Percentiles rank a stretch among this genome's conserved stretches.
These are phyloP conservation scores for Suhomyces sp. DNA, from an alignment of 805 yeast species.

Conservation along the genomic window DNA sequence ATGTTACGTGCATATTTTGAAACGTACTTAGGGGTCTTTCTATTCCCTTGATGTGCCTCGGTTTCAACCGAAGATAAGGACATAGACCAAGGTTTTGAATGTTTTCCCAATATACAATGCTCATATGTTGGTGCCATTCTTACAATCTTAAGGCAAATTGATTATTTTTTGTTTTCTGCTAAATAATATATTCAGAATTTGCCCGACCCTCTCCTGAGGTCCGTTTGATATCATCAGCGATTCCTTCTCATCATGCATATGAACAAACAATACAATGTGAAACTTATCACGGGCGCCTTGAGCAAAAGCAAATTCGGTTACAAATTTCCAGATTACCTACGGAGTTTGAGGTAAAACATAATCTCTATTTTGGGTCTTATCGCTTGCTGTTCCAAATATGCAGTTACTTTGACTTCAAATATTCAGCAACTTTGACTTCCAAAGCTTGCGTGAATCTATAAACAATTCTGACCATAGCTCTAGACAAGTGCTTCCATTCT, in stretches of 20 bases:
- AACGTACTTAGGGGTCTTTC: not conserved
- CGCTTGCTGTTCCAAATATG: no score
- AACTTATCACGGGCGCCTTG: not conserved
- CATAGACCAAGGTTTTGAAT: no score
- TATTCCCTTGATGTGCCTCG: not conserved
- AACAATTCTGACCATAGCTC: no score
- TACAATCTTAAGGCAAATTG: not conserved
- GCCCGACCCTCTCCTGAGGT: not conserved
- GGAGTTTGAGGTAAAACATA: not conserved
- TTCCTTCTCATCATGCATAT: not conserved
- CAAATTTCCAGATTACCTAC: not conserved
- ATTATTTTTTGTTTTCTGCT: not conserved
- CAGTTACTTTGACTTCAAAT: no score
- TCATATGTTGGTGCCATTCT: not conserved
- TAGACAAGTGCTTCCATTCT: no score
- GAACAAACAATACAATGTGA: not conserved
- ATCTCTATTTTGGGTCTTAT: not conserved
- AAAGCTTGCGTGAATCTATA: no score
- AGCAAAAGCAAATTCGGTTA: not conserved
- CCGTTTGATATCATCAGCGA: not conserved
- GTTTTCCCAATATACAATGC: not conserved
- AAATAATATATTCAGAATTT: not conserved
- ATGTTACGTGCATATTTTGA: not conserved
- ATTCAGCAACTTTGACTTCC: no score
- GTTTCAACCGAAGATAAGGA: no score